A percentile compares a stretch with the other conserved stretches of the same genome.
Conservation (phyloP, 768 basidiomycete species). For the Tulasnella sp. region DNA sequence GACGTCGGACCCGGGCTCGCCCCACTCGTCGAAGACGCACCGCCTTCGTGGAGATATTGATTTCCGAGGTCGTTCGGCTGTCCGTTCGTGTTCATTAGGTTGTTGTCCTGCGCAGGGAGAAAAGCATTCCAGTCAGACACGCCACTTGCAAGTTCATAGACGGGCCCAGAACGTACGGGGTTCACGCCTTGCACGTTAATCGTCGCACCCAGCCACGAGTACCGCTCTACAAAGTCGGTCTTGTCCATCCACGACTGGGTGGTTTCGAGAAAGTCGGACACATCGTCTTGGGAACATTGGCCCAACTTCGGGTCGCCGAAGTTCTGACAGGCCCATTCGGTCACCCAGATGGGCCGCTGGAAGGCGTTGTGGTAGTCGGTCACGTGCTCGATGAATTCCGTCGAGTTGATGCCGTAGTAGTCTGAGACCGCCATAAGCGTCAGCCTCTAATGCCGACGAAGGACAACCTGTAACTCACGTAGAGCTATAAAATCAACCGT, state of each 20-base stretch:
- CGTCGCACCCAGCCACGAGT: conserved; percentile 53
- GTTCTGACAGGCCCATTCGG: conserved; percentile 44
- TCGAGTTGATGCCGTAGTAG: conserved; percentile 44
- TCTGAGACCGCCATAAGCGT: conserved; percentile 21
- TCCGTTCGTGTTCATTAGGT: neutral
- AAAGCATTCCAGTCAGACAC: neutral
- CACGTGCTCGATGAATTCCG: conserved; percentile 41
- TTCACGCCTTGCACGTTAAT: conserved; percentile 39
- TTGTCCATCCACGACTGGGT: conserved; percentile 45
- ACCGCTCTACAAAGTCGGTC: conserved; percentile 43
- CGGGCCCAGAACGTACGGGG: conserved; percentile 24
- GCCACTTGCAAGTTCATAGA: neutral
- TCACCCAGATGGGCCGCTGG: conserved; percentile 44
- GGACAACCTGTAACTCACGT: conserved; percentile 27
- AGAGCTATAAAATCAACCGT: conserved; percentile 47
- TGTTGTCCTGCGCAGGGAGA: neutral
- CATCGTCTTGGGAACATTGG: conserved; percentile 38
- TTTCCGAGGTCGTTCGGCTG: neutral
- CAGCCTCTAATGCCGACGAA: neutral
- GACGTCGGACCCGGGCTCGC: neutral
- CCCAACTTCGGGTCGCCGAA: conserved; percentile 11
- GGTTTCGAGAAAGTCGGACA: conserved; percentile 37
- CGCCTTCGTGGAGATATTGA: neutral
- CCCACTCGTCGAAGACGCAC: neutral
- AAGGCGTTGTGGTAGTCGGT: conserved; percentile 42